Conservation (phyloP, 768 basidiomycete genomes). For the Russula sp. region DNA sequence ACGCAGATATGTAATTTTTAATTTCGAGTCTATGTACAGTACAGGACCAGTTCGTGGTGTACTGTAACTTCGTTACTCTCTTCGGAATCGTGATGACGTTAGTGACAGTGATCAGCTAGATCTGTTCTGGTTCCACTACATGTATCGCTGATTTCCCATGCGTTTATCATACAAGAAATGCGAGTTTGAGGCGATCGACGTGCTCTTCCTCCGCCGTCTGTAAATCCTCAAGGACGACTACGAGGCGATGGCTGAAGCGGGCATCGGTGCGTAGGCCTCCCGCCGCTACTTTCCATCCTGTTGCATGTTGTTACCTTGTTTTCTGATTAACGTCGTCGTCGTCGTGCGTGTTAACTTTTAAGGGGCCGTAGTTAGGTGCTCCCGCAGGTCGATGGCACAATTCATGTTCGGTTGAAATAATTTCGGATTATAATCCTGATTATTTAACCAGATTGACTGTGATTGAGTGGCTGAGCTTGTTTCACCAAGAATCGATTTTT, state of each 20-base stretch:
- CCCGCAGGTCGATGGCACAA: conserved; percentile 71
- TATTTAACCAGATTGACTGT: too few species aligned
- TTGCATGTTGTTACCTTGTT: not conserved
- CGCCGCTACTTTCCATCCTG: not conserved
- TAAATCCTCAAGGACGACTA: conserved; percentile 66
- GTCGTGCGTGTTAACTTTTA: not conserved
- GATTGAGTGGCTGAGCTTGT: too few species aligned
- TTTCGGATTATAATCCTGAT: too few species aligned
- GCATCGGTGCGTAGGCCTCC: conserved; percentile 44
- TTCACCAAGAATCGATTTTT: too few species aligned
- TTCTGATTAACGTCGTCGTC: not conserved
- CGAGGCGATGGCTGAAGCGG: conserved; percentile 72
- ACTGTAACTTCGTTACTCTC: too few species aligned
- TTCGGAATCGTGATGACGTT: too few species aligned
- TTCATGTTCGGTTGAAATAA: conserved; percentile 38
- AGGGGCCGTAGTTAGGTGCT: conserved; percentile 51
- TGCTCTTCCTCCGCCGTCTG: conserved; percentile 61
- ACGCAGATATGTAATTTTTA: too few species aligned
- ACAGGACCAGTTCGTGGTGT: too few species aligned
- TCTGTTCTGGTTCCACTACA: too few species aligned
- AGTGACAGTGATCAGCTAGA: too few species aligned
- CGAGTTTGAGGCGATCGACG: conserved; percentile 69
- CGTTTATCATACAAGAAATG: conserved; percentile 63
- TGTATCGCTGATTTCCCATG: not conserved
- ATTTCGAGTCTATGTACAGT: too few species aligned